Conservation (phyloP, 768 basidiomycete species). For the Tylopilus sp. region DNA sequence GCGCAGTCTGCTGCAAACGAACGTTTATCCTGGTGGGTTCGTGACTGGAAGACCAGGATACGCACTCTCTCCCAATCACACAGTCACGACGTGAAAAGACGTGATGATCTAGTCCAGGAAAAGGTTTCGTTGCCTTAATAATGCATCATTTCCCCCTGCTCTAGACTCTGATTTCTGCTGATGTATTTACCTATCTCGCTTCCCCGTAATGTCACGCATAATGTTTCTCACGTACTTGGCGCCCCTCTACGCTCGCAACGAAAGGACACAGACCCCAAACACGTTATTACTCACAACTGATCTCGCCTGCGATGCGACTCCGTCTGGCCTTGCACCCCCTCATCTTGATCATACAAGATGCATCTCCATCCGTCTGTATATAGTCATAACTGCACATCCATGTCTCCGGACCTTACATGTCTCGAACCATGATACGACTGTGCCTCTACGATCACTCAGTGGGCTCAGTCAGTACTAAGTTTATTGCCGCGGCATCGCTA, state of each 20-base stretch:
- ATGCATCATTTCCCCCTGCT: constrained; percentile 12
- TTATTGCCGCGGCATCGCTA: constrained; percentile 13
- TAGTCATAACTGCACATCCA: constrained; percentile 8
- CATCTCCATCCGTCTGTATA: constrained; percentile 25
- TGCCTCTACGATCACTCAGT: constrained; percentile 10
- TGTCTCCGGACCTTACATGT: constrained; percentile 4
- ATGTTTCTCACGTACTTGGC: constrained; percentile 19
- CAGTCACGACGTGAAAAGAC: constrained; percentile 43
- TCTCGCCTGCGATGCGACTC: constrained; percentile 16
- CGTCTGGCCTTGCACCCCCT: constrained; percentile 3
- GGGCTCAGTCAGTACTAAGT: constrained; percentile 3
- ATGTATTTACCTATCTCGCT: constrained; percentile 23
- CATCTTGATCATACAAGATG: constrained; percentile 22
- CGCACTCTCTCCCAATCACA: constrained; percentile 50
- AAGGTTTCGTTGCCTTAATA: constrained; percentile 37
- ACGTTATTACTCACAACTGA: constrained; percentile 28
- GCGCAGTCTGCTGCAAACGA: constrained; percentile 30
- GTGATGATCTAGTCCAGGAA: constrained; percentile 53
- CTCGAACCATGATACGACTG: constrained; percentile 9
- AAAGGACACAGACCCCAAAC: constrained; percentile 35
- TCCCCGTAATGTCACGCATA: constrained; percentile 22
- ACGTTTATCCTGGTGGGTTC: constrained; percentile 52
- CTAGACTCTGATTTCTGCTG: constrained; percentile 7
- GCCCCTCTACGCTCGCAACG: constrained; percentile 16
- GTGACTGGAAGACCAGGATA: constrained; percentile 63